Evolutionary conservation across 805 yeast species (phyloP).

Genomic region (Metschnikowia peoriensis): DNA sequence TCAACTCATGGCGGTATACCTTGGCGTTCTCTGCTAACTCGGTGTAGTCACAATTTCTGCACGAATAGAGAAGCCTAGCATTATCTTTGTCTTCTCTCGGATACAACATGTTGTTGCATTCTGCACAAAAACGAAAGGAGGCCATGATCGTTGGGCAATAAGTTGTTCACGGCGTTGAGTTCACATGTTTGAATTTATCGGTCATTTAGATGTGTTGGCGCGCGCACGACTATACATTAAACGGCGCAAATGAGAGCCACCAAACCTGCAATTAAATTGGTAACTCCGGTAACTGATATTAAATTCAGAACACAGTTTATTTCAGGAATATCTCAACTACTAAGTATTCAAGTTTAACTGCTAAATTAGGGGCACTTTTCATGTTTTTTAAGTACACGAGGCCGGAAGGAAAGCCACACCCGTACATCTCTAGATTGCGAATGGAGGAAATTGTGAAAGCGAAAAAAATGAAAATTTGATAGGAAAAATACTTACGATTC

Average conservation of each 20-base stretch:
- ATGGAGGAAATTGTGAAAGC: neutral
- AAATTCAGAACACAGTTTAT: no score
- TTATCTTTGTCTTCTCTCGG: slow-evolving; percentile 91
- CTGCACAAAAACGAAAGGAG: slow-evolving; percentile 93
- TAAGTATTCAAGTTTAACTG: no score
- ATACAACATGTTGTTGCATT: slow-evolving; percentile 97
- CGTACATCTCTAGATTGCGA: slow-evolving; percentile 15
- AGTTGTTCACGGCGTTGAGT: neutral
- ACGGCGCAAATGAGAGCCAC: no score
- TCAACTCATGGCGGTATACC: slow-evolving; percentile 89
- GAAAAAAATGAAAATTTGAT: slow-evolving; percentile 4
- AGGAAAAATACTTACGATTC: slow-evolving; percentile 15
- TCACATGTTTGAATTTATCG: neutral
- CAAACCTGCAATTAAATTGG: no score
- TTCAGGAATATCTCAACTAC: no score
- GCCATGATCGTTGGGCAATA: slow-evolving; percentile 52
- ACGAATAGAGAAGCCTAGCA: slow-evolving; percentile 76
- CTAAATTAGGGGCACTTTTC: no score
- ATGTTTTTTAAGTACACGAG: neutral
- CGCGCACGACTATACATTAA: neutral
- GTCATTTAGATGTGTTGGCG: slow-evolving; percentile 1
- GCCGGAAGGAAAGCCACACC: slow-evolving; percentile 4
- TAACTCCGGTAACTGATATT: no score
- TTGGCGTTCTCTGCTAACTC: slow-evolving; percentile 86
- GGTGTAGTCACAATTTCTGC: slow-evolving; percentile 92